A percentile compares a stretch with the other conserved stretches of the same genome.
These are phyloP conservation scores for Aureobasidium vineae DNA, from an alignment of 2,329 filamentous ascomycete species.

Conservation along the genomic window DNA sequence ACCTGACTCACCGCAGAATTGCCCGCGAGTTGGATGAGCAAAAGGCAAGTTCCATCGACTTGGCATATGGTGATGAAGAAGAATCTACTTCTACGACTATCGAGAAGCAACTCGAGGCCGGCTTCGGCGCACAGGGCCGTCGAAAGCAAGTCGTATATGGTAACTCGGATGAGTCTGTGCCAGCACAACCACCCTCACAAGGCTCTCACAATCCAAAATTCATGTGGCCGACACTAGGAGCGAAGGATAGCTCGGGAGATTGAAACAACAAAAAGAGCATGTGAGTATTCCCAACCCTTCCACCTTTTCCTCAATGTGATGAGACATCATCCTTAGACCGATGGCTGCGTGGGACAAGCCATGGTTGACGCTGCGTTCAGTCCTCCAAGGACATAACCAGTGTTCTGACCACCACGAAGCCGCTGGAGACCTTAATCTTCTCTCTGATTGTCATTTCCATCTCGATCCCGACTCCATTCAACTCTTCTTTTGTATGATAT, in stretches of 20 bases:
- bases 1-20: conserved; percentile 47
- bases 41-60: conserved; percentile 41
- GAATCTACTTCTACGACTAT: background rate
- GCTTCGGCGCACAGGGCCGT: background rate
- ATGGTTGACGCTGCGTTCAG: conserved; percentile 19
- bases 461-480: too few species aligned
- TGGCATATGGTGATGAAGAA: conserved; percentile 47
- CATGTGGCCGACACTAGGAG: conserved; percentile 22
- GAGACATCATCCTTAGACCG: conserved; percentile 45
- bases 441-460: conserved; percentile 28
- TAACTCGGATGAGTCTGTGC: background rate
- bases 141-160: background rate
- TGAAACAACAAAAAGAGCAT: background rate
- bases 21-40: conserved; percentile 47
- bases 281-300: background rate
- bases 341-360: conserved; percentile 31
- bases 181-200: background rate
- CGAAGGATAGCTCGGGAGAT: background rate
- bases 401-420: conserved; percentile 21
- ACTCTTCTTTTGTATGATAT: background rate
- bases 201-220: background rate
- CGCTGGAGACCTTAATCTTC: conserved; percentile 32
- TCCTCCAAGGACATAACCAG: conserved; percentile 22
- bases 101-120: background rate
- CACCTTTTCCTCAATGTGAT: conserved; percentile 33